Conservation (phyloP, 2,329 filamentous ascomycete species). For the Aspergillus fijiensis region DNA sequence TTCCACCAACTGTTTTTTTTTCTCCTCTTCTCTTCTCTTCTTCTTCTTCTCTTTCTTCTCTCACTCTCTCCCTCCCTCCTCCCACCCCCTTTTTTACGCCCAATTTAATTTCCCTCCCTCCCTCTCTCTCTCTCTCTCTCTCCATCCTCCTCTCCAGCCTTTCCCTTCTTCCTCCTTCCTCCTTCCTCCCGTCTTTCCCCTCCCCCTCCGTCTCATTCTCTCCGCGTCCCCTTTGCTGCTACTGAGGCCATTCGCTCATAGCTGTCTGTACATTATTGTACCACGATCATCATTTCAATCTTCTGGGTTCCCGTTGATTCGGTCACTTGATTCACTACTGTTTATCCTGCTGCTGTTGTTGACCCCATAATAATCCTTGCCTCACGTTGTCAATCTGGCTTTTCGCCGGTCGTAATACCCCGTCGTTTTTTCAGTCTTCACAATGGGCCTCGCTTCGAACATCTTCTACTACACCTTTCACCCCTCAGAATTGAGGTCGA, state of each 20-base stretch:
- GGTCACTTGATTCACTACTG: slow-evolving; percentile 2
- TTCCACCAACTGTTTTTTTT: slow-evolving; percentile 4
- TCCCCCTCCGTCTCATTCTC: no score
- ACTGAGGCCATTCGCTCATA: slow-evolving; percentile 3
- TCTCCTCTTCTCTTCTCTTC: not conserved
- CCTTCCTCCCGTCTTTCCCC: no score
- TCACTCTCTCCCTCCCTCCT: not conserved
- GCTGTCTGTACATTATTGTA: slow-evolving; percentile 16
- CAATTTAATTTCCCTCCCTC: slow-evolving; percentile 2
- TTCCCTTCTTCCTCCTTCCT: not conserved
- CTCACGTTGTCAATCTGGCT: not conserved
- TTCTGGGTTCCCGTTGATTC: slow-evolving; percentile 10
- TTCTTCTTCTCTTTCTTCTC: slow-evolving; percentile 7
- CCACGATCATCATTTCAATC: not conserved
- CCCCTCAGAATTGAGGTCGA: slow-evolving; percentile 73
- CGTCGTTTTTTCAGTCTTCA: slow-evolving; percentile 19
- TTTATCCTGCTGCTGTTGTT: not conserved
- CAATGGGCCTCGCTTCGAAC: slow-evolving; percentile 47
- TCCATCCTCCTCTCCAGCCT: not conserved
- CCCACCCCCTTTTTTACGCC: slow-evolving; percentile 5
- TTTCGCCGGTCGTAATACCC: slow-evolving; percentile 13
- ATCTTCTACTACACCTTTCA: slow-evolving; percentile 72
- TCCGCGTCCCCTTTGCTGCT: slow-evolving; percentile 1
- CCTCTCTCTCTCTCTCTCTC: not conserved
- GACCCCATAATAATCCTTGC: slow-evolving; percentile 1